Conservation (phyloP, 345 rosid genomes). For the Punica granatum region DNA sequence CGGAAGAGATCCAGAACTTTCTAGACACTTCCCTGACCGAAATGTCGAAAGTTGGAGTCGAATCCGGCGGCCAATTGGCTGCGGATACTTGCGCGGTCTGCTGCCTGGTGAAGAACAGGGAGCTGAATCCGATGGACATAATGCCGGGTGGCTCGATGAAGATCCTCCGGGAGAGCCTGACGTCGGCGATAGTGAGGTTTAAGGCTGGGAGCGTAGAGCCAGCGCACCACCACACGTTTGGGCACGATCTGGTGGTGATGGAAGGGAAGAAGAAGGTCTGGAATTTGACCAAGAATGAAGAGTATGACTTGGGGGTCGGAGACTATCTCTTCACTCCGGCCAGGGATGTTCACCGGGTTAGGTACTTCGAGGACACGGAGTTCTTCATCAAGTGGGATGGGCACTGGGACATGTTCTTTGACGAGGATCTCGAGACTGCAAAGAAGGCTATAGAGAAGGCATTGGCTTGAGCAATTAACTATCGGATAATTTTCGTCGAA, state of each 20-base stretch:
- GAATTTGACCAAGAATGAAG: conserved; percentile 68
- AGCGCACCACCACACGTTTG: conserved; percentile 87
- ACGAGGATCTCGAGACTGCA: conserved; percentile 70
- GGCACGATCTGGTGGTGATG: conserved; percentile 74
- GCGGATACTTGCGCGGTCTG: conserved; percentile 40
- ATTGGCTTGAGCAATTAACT: background rate
- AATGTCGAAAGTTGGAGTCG: conserved; percentile 42
- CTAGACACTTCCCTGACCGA: conserved; percentile 44
- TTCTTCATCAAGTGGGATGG: conserved; percentile 97
- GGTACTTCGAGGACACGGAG: conserved; percentile 81
- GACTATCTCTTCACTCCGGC: conserved; percentile 80
- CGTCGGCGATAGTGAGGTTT: conserved; percentile 72
- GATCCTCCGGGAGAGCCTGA: conserved; percentile 79
- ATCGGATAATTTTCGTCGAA: too few relatives aligned
- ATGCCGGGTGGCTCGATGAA: conserved; percentile 91
- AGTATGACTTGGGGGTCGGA: conserved; percentile 48
- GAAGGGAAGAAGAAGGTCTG: conserved; percentile 72
- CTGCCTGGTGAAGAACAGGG: conserved; percentile 52
- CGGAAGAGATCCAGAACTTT: conserved; percentile 40
- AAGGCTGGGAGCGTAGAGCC: conserved; percentile 84
- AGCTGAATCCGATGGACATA: conserved; percentile 48
- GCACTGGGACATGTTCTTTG: conserved; percentile 73
- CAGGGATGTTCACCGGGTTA: conserved; percentile 78
- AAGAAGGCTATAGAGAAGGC: conserved; percentile 30
- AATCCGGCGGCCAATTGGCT: conserved; percentile 12